phyloP scores from a whole-genome alignment of 805 yeast species.

The Wickerhamiella parazyma region DNA sequence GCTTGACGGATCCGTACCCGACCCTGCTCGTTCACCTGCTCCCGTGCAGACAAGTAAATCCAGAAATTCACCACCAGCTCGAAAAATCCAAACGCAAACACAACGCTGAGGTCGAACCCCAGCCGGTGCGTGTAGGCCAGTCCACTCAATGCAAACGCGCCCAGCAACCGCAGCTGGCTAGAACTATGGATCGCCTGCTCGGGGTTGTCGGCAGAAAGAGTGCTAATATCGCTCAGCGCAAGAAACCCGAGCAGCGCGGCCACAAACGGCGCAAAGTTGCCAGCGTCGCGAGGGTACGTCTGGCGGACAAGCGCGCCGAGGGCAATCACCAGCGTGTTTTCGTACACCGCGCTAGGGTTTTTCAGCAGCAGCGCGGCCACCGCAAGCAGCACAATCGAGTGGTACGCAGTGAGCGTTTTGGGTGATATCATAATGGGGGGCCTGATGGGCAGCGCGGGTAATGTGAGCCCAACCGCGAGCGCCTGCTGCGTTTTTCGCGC shows the following conservation, averaged over 20 bases:
- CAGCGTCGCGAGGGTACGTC: constrained; percentile 18
- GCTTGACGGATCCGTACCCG: constrained; percentile 15
- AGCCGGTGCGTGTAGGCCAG: constrained; percentile 16
- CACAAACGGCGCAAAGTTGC: constrained; percentile 14
- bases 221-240: constrained; percentile 22
- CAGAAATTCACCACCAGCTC: constrained; percentile 25
- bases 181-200: constrained; percentile 18
- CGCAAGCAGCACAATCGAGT: constrained; percentile 12
- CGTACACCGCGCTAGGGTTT: constrained; percentile 20
- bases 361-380: constrained; percentile 15
- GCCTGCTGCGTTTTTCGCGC: too few species aligned
- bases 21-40: constrained; percentile 25
- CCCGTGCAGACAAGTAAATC: constrained; percentile 22
- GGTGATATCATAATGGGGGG: not conserved
- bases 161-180: constrained; percentile 22
- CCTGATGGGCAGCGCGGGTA: too few species aligned
- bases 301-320: constrained; percentile 20
- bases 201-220: constrained; percentile 17
- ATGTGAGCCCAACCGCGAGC: too few species aligned
- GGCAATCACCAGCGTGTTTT: constrained; percentile 19
- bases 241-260: constrained; percentile 19
- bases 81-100: constrained; percentile 22
- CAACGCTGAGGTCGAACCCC: constrained; percentile 22
- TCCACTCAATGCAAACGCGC: constrained; percentile 18
- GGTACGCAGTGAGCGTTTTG: not conserved